These are phyloP conservation scores for Diaporthe sp. DNA, from an alignment of 2,329 filamentous ascomycete species.

Conservation along the genomic window DNA sequence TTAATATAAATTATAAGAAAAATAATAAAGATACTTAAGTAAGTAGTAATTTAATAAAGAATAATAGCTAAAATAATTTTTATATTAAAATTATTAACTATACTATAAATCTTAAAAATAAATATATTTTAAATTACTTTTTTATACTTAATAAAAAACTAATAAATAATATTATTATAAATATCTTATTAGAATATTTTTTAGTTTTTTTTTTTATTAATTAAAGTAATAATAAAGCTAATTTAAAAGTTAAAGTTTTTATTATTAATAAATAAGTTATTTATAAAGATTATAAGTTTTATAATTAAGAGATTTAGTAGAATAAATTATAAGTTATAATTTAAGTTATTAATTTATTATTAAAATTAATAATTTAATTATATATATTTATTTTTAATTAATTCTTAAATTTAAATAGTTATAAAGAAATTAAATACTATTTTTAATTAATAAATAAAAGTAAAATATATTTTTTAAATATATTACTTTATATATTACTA, in stretches of 20 bases:
- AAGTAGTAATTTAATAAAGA: not conserved
- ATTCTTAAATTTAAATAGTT: not conserved
- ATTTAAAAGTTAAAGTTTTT: too few relatives aligned
- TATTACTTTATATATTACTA: too few relatives aligned
- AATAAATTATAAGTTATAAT: not conserved
- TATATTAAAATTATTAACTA: not conserved
- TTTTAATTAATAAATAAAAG: too few relatives aligned
- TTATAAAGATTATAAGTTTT: not conserved
- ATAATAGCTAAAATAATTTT: not conserved
- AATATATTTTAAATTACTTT: not conserved
- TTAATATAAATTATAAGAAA: too few relatives aligned
- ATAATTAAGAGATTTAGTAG: not conserved
- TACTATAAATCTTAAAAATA: too few relatives aligned
- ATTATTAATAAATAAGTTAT: too few relatives aligned
- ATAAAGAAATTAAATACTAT: too few relatives aligned
- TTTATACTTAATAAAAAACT: too few relatives aligned
- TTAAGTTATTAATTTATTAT: slow-evolving; percentile 7
- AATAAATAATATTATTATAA: not conserved
- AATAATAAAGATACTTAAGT: not conserved
- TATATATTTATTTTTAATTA: not conserved
- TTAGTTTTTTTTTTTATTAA: not conserved
- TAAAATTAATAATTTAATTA: not conserved
- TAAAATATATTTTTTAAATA: too few relatives aligned
- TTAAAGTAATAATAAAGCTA: too few relatives aligned
- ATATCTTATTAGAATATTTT: not conserved